Evolutionary conservation across 192 early-diverging fungal genomes (phyloP), one percentile per base, ranked within the genome.

Genomic region (Backusella tuberculispora): DNA sequence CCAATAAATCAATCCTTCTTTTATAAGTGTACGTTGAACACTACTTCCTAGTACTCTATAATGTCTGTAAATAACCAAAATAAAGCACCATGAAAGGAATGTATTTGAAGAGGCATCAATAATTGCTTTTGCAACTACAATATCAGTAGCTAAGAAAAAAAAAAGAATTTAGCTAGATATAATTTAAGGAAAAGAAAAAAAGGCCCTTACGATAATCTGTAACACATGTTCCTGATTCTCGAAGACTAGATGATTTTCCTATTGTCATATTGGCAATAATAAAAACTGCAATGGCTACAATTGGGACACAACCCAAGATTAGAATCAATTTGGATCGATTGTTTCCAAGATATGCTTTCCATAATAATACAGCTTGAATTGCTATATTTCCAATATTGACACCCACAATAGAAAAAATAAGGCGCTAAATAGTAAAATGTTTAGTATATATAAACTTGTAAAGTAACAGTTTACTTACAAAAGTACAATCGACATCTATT

Each of bases 301-400:
- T 47, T 26, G 79, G 79, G 3, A 76, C 5, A 43, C 34, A 26
- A 0, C 79, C 79, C 2, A 76, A 14, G 0, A 69, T 12, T 4
- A 80, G 37, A 56, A 80, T 68, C 26, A 76, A 26, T 15, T 65
- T 76, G 13, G 79, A 80, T 17, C 75, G 74, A 26, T 74, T 72
- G 47, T 80, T 72, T 17, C 79, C 75, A 5, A 80, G 48, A 15
- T 76, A 80, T 5, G 79, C 79, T 63, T 80, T 80, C 74, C 79
- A 80, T 46, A 80, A 21, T 5, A 80, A 44, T 6, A 80, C 72
- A 5, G 24, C 19, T 70, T 76, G 75, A 13, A 80, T 44, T 7
- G 71, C 46, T 6, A 80, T 70, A 37, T 80, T 72, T 15, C 56
- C 79, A 14, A 80, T 8, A 72, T 80, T 80, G 4, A 80, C 79